Base-by-base conservation (phyloP, 2,329 filamentous ascomycete genomes). In the Aspergillus uvarum region DNA sequence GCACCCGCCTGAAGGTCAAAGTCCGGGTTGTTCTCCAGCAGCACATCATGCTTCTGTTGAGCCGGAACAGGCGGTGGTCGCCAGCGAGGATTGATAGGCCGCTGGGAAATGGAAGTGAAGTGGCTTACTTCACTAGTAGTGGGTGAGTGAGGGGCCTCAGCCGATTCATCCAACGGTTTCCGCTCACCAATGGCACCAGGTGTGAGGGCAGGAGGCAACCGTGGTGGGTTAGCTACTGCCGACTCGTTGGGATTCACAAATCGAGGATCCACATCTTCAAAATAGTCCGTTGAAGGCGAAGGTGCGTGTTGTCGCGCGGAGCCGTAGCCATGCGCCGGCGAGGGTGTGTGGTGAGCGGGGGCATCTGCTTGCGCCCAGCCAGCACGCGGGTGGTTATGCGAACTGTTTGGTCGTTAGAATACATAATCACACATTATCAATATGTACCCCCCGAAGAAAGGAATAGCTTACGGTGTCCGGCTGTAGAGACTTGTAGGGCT, bases 261-360 rank as follows among this genome's bases (percentile, higher is more conserved):
- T 59, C 88, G 90, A 49, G 94, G 92, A 66, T 96, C 92, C 12
- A 96, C 87, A 73, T 98, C 94, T 81, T 98, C 95, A 72, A 96
- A 96, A 77, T 98, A 98, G 63, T 80, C 75, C 19, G 63, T 63
- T 11, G 82, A 81, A 53, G 72, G 67, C 70, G 78, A 52, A 65
- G 74, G 62, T 67, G 63, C 21, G 67, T 72, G 69, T 22, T 59
- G 58, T 6, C 66, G 58, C 22, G 63, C 67, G 67, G 52, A 63
- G 50, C 22, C 69, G 60, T 62, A 63, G 53, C 59, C 66, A 51
- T 59, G 59, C 58, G 66, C 58, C 44, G 67, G 63, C n/a, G 69
- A 63, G 42, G 62, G 58, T n/a, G 63, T 57, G 24, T 55, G 56
- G 10, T 54, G 54, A 21, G 62, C 53, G 24, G 55, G 60, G 51